Base-by-base conservation (phyloP, 2,329 filamentous ascomycete species). In the Trichoderma koningii region DNA sequence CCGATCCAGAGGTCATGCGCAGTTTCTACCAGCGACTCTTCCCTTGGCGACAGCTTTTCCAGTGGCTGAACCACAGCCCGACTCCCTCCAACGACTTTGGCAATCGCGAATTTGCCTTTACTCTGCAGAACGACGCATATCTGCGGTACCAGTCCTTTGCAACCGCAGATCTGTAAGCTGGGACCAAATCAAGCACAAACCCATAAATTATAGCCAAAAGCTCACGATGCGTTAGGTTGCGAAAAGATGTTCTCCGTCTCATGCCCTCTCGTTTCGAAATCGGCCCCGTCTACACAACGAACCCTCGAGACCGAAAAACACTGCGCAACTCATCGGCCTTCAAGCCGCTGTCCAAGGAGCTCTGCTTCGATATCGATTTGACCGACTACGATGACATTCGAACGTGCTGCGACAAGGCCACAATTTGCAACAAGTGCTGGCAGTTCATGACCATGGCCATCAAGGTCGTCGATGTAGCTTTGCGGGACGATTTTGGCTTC, bases 301-400 rank as follows among this genome's bases (percentile, higher is more conserved):
- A 98, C 75, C 95, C 95, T 0, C 89, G 93, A 71, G 95, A 99
- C 72, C 89, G 94, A 73, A 99, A 98, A 79, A 89, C 89, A 0
- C 78, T 98, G 41, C 87, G 89, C 61, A 94, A 93, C 76, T 85
- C 89, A 42, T 87, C 87, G 55, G 87, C 91, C 9, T 97, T 99
- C 80, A 90, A 89, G 68, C 94, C 95, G 0, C 77, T 97, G 38
- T 85, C 91, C 64, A 99, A 99, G 76, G 95, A 99, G 76, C 81
- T 99, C 45, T 97, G 97, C 71, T 98, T 99, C 77, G 95, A 99
- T 89, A 98, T 99, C 72, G 95, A 99, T 85, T 85, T 99, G 85
- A 98, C 95, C 63, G 95, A 98, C 79, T 99, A 99, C 78, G 95
- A 99, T 75, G 92, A 96, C 69, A 91, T 99, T 69, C 89, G 95